Base-by-base conservation (phyloP, 2,329 filamentous ascomycete species). In the Penicillium crustosum region DNA sequence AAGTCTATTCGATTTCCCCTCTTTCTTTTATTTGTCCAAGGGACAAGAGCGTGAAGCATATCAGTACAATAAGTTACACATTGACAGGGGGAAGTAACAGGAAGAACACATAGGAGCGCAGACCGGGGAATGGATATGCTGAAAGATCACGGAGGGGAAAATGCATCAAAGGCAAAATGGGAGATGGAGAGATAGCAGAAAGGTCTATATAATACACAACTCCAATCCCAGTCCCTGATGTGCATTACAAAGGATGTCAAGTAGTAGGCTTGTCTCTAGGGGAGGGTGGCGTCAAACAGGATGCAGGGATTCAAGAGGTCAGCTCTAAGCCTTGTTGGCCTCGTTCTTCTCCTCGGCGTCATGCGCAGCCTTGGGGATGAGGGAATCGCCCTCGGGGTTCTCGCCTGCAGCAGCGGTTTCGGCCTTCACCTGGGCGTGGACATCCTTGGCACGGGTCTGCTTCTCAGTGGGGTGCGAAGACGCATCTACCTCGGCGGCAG, bases 281-380 rank as follows among this genome's bases (percentile, higher is more conserved):
- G 42, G 50, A 59, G 53, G 36, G 23, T 47, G 51, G 53, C 35
- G 54, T 58, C 58, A 57, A 53, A 57, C 27, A 58, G 49, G 19
- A 55, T 57, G 49, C 38, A 50, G 49, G 27, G 23, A 50, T 49
- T 23, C 21, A 45, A n/a, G 27, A 52, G 19, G 50, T 62, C 65
- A 64, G 52, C 64, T 69, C 57, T 63, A 54, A 17, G 62, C 57
- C 53, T 63, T 53, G 53, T 54, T 57, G 43, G 47, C 55, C 39
- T 62, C 41, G 58, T 63, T 68, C 65, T 67, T 64, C 52, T 57
- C 57, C 57, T 68, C 66, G 27, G 72, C 70, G 64, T 83, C 81
- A 63, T 82, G 78, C 61, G 73, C 76, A 38, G 80, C 78, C 70
- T 81, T 83, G 21, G 82, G 81, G 9, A 84, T 71, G 17, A 80